Base-by-base conservation (phyloP, 306 rosid species). In the Glycine tomentella region DNA sequence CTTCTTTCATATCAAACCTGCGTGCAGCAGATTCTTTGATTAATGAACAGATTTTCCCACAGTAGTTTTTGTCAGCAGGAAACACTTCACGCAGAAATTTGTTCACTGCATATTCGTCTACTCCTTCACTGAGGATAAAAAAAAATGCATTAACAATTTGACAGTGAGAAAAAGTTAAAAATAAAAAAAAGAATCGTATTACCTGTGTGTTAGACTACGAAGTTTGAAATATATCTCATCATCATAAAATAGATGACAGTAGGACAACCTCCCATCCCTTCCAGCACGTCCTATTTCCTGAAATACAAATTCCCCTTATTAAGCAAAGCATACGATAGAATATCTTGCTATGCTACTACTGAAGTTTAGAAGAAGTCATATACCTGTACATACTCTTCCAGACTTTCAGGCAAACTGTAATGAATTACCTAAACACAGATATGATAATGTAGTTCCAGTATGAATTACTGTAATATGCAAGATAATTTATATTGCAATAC, bases 261-360 rank as follows among this genome's bases (percentile, higher is more conserved):
- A 85, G 55, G 95, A 93, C 85, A 85, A 81, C 86, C 97, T 89
- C 79, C 97, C 99, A 88, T 95, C 97, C 83, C 96, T 89, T 64
- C 98, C 94, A 69, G 99, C 97, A 74, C 99, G 95, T 55, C 96
- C 99, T 51, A 91, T 93, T 78, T 95, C 99, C 98, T 95, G 83
- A 85, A 52, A 61, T 50, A 45, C 52, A 44, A 45, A 83, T 79
- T 81, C 57, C 69, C 67, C 59, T 59, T 42, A 69, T 72, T 66
- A 69, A 76, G 55, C 1, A 77, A 72, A 82, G 48, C 56, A 74
- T 58, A 74, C 3, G 65, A 87, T 77, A 61, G 76, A 74, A 48
- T 55, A 74, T 73, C 65, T 61, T 69, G 48, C 25, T 65, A 25
- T 56, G 58, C 74, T 31, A 40, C 64, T 58, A 80, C 48, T 25